Base-by-base conservation (phyloP, 305 asterid genomes). In the Solanum hybrid region DNA sequence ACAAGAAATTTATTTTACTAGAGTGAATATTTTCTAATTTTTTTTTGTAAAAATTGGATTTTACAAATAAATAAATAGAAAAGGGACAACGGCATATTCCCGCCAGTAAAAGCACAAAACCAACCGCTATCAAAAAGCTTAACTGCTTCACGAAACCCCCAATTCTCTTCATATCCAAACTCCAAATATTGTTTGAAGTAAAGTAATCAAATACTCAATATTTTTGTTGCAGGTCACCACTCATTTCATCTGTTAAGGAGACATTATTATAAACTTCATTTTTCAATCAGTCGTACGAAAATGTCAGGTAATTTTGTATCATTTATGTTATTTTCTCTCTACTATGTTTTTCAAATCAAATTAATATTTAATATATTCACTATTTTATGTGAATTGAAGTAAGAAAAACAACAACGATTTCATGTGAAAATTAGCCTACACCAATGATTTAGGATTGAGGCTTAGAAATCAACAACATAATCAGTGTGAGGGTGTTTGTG, bases 81-180 rank as follows among this genome's bases (percentile, higher is more conserved):
- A 34, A 20, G n/a, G 72, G 3, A 20, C 73, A 4, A 51, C 24
- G 84, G 95, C 90, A 94, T 93, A 94, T 95, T 91, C 96, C 95
- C 94, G 94, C 96, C 94, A 92, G 90, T 89, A 35, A 77, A 82
- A 69, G 88, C 84, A 84, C 42, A 31, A 51, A 31, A 51, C 31
- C 87, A 51, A 84, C 42, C 22, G 82, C 73, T 46, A 71, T 29
- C 73, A 90, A 88, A 93, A 92, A 94, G 90, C 37, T 38, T 31
- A 77, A 56, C 91, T 51, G 24, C 89, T 7, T 31, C 35, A 66
- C 6, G 73, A 29, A 82, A 82, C 87, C 32, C 29, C 37, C 27
- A 16, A 38, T 29, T 17, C 38, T 8, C 37, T 27, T 82, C 71
- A 46, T 16, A 81, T 10, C 40, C 73, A 29, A 51, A 82, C 29